A percentile compares a stretch with the other conserved stretches of the same genome.
phyloP scores from a whole-genome alignment of 2,329 filamentous ascomycete genomes.

The Alternaria burnsii region DNA sequence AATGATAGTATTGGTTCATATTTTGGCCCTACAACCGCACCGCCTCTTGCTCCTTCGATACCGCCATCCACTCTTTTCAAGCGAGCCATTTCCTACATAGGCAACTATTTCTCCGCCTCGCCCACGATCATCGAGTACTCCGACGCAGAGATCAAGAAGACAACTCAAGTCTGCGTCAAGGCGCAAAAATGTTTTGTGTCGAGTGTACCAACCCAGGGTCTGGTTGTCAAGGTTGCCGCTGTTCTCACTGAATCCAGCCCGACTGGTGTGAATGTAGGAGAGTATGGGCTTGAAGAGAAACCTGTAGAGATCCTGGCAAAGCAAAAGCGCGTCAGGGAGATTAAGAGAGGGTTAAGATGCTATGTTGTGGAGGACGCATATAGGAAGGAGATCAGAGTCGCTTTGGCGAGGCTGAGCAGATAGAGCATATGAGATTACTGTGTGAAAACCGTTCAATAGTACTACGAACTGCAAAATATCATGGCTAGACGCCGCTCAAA shows the following conservation, averaged over 20 bases:
- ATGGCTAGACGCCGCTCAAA: fast-evolving
- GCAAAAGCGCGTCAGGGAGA: conserved; percentile 14
- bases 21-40: no score
- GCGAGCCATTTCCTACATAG: neutral
- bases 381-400: conserved; percentile 8
- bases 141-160: neutral
- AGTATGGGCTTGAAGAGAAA: neutral
- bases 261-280: neutral
- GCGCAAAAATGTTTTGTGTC: neutral
- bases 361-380: conserved; percentile 10
- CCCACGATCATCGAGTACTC: conserved; percentile 8
- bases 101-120: neutral
- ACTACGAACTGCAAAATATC: fast-evolving
- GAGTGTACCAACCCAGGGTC: fast-evolving
- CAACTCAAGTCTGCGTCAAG: neutral
- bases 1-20: neutral
- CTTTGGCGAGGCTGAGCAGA: conserved; percentile 6
- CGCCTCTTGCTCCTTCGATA: no score
- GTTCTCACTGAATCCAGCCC: neutral
- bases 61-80: neutral
- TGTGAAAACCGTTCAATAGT: neutral
- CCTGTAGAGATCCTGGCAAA: conserved; percentile 9
- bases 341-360: neutral
- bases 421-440: neutral
- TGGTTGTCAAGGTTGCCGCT: conserved; percentile 6